phyloP scores from a whole-genome alignment of 2,329 filamentous ascomycete genomes.

The Fusarium anthophilum region DNA sequence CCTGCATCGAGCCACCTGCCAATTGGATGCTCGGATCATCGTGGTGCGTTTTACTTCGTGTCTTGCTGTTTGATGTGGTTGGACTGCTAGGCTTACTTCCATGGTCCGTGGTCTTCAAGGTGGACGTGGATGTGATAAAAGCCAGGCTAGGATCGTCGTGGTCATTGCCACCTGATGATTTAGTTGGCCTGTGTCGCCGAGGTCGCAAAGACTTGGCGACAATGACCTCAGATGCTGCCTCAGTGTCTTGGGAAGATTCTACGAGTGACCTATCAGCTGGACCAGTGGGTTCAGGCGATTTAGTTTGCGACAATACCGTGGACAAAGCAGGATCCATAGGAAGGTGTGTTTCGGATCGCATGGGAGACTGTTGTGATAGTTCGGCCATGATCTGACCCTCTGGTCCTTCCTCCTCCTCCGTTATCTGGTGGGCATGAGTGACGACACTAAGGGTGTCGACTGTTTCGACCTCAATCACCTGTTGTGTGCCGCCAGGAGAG shows the following conservation, averaged over 20 bases:
- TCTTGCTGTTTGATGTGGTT: constrained; percentile 38
- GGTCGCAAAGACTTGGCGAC: constrained; percentile 46
- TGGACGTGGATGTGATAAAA: constrained; percentile 39
- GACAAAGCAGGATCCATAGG: constrained; percentile 12
- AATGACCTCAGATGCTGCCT: constrained; percentile 36
- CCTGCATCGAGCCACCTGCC: constrained; percentile 29
- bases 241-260: constrained; percentile 14
- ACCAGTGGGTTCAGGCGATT: constrained; percentile 12
- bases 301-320: constrained; percentile 16
- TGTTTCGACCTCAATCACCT: constrained; percentile 28
- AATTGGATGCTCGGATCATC: constrained; percentile 39
- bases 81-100: constrained; percentile 30
- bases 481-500: constrained; percentile 38
- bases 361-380: constrained; percentile 42
- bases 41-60: constrained; percentile 40
- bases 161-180: constrained; percentile 37
- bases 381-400: constrained; percentile 46
- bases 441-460: constrained; percentile 12
- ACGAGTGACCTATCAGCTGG: constrained; percentile 13
- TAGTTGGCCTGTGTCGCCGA: constrained; percentile 38
- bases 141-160: constrained; percentile 45
- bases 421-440: constrained; percentile 11
- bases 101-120: constrained; percentile 12
- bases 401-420: constrained; percentile 38
- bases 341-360: constrained; percentile 4